Evolutionary conservation across 1,284 basidiomycete species (phyloP).

Genomic region (Pseudozyma thailandica): DNA sequence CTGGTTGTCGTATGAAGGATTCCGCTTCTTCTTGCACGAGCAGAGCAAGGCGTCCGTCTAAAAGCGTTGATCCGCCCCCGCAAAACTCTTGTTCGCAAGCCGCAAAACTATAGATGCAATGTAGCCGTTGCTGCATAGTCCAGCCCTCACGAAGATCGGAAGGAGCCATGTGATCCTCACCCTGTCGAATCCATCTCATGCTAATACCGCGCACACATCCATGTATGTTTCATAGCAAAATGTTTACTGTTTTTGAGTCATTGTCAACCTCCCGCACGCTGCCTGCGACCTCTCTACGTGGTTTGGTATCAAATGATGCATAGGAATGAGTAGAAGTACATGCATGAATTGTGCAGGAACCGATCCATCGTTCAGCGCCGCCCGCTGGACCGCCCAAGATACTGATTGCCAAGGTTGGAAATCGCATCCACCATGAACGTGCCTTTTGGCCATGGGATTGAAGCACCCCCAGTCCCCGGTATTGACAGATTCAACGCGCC

Average conservation of each 20-base stretch:
- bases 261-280: background rate
- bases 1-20: conserved; percentile 76
- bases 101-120: conserved; percentile 13
- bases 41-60: conserved; percentile 43
- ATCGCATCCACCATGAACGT: conserved; percentile 50
- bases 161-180: background rate
- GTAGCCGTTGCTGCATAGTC: background rate
- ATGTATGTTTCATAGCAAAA: conserved; percentile 16
- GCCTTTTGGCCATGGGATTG: conserved; percentile 42
- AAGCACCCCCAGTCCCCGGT: conserved; percentile 16
- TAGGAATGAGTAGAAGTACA: conserved; percentile 20
- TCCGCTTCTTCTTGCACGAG: conserved; percentile 65
- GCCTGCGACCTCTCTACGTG: background rate
- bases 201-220: conserved; percentile 28
- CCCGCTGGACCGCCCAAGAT: conserved; percentile 32
- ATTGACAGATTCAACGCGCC: conserved; percentile 21
- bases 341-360: no score
- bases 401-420: conserved; percentile 44
- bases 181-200: conserved; percentile 10
- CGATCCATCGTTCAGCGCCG: conserved; percentile 34
- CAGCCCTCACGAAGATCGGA: background rate
- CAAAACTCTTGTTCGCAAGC: background rate
- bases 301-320: background rate
- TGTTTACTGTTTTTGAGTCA: conserved; percentile 10
- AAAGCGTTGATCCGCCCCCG: background rate